Percentiles rank a stretch among this genome's conserved stretches.
These are phyloP conservation scores for Zymoseptoria pseudotritici DNA, from an alignment of 2,329 filamentous ascomycete genomes.

Conservation along the genomic window DNA sequence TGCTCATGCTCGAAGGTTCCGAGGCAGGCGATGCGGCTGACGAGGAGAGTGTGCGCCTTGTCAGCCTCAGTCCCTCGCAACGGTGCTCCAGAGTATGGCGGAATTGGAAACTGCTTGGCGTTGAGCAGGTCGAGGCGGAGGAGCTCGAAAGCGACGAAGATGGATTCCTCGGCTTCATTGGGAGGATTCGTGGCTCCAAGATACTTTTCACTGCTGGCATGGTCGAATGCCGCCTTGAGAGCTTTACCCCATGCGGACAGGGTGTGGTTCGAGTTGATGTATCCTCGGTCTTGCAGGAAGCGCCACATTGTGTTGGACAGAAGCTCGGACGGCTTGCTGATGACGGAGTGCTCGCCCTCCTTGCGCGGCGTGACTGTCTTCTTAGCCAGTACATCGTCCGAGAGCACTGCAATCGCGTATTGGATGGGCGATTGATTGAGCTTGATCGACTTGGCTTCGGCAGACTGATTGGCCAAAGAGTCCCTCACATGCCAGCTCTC, in stretches of 20 bases:
- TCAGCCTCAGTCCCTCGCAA: conserved; percentile 59
- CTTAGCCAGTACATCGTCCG: conserved; percentile 60
- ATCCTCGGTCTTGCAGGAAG: conserved; percentile 82
- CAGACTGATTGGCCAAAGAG: conserved; percentile 11
- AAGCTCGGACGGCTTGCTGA: conserved; percentile 57
- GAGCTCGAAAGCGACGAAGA: conserved; percentile 78
- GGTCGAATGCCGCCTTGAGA: conserved; percentile 50
- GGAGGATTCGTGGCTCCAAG: conserved; percentile 49
- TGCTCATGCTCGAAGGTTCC: conserved; percentile 72
- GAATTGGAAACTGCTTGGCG: conserved; percentile 50
- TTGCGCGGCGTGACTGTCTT: conserved; percentile 53
- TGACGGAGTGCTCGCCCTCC: conserved; percentile 40
- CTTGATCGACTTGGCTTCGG: conserved; percentile 12
- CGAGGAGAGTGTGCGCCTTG: conserved; percentile 67
- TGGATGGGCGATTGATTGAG: conserved; percentile 36
- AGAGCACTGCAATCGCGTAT: conserved; percentile 51
- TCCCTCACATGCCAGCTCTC: conserved; percentile 66
- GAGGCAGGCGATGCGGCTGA: conserved; percentile 79
- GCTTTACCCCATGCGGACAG: conserved; percentile 80
- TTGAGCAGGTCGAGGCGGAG: conserved; percentile 72
- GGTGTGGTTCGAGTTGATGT: conserved; percentile 69
- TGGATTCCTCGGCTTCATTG: conserved; percentile 62
- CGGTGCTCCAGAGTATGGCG: conserved; percentile 49
- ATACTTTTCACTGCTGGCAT: conserved; percentile 21
- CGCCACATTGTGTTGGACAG: conserved; percentile 73